Percentiles rank a stretch among this genome's conserved stretches.
phyloP scores from a whole-genome alignment of 257 asterid species.

The Cinchona pubescens region DNA sequence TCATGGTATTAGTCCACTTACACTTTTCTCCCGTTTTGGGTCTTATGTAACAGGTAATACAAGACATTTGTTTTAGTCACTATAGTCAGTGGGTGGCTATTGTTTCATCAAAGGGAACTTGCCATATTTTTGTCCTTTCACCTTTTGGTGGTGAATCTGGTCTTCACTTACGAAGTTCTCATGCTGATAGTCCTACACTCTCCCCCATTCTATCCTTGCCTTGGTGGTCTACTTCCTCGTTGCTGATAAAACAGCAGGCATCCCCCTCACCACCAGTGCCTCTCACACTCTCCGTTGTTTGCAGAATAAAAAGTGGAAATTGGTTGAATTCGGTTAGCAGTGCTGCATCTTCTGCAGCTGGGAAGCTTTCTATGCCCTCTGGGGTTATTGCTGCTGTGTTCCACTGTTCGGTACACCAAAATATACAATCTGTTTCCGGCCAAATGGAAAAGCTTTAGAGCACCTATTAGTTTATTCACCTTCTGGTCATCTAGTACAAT shows the following conservation, averaged over 20 bases:
- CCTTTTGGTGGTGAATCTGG: constrained; percentile 53
- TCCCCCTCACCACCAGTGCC: constrained; percentile 32
- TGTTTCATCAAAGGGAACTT: constrained; percentile 46
- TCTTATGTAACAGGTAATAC: constrained; percentile 40
- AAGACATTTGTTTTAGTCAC: constrained; percentile 49
- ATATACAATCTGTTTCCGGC: constrained; percentile 27
- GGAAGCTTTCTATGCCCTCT: constrained; percentile 36
- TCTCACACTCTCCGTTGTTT: constrained; percentile 41
- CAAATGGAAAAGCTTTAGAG: constrained; percentile 31
- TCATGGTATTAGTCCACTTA: background rate
- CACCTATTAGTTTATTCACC: constrained; percentile 47
- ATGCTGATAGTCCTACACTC: constrained; percentile 33
- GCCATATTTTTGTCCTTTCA: constrained; percentile 47
- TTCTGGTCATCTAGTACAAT: constrained; percentile 46
- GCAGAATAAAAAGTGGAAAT: constrained; percentile 40
- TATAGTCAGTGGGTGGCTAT: constrained; percentile 49
- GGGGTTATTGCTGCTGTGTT: constrained; percentile 48
- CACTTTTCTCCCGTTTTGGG: background rate
- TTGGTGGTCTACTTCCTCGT: constrained; percentile 51
- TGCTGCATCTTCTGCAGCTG: constrained; percentile 49
- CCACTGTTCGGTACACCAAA: constrained; percentile 30
- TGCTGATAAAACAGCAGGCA: constrained; percentile 33
- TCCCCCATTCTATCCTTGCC: constrained; percentile 41
- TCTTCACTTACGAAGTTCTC: constrained; percentile 39
- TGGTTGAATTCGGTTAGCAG: constrained; percentile 46